Base-by-base conservation (phyloP, 1,139 yeast genomes). In the Debaryomyces psychrophilus region DNA sequence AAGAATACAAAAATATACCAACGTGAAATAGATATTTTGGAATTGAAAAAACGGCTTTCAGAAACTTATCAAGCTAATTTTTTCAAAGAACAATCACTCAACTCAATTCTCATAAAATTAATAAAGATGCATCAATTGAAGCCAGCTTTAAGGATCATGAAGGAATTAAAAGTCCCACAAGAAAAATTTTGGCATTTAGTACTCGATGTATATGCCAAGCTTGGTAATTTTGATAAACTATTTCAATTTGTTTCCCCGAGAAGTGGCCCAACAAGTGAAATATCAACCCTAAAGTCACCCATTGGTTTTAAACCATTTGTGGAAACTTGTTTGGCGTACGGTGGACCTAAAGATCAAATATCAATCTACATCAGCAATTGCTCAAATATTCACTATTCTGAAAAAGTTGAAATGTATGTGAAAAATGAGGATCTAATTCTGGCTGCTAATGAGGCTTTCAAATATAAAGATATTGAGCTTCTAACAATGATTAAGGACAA, bases 271-370 rank as follows among this genome's bases (percentile, higher is more conserved):
- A 52, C 57, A 4, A 51, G 54, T 31, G 59, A 60, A 29, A 50
- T 56, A 26, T 45, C 53, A 1, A 46, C 52, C n/a, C 73, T 76
- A 46, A 83, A 79, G 55, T 79, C 95, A 0, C 90, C 92, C 0
- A 86, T 90, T 46, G 95, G 95, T 0, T 87, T 84, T 53, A 77
- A 76, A 51, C 82, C 85, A 1, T 83, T 90, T 53, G 86, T 76
- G 42, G 72, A 77, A 9, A 75, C 78, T 31, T 76, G 82, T 27
- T 54, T 82, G 38, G 71, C 71, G 25, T 69, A 77, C 28, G 78
- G 79, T 1, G 85, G 81, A 18, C 79, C 79, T 0, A 51, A 57
- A 34, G 61, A 62, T n/a, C 69, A 70, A 44, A 61, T 71, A 8
- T 62, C 76, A 0, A 57, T 61, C 4, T 74, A 72, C 48, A 73